phyloP scores from a whole-genome alignment of 2,329 filamentous ascomycete species.

The Dactylellina sp. region DNA sequence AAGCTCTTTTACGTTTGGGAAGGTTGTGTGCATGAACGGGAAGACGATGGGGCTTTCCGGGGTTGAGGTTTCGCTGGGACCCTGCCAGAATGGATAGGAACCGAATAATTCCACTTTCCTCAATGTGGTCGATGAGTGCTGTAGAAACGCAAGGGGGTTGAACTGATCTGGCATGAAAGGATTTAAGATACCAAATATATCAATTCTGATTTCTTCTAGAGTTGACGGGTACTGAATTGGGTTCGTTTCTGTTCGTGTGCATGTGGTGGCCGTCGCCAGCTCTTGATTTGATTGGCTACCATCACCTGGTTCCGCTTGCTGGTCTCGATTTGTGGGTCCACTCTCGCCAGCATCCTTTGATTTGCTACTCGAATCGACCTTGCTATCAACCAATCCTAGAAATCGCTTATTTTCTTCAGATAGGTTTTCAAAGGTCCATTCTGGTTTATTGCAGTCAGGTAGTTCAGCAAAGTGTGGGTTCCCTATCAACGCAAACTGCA shows the following conservation, averaged over 20 bases:
- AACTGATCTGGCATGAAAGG: conserved; percentile 2
- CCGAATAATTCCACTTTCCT: conserved; percentile 27
- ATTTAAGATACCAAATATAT: conserved; percentile 9
- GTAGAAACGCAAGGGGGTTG: conserved; percentile 19
- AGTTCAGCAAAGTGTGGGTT: not conserved
- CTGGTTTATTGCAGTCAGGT: not conserved
- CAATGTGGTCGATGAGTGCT: conserved; percentile 14
- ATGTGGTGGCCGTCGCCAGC: no score
- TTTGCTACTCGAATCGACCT: no score
- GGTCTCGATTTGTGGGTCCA: no score
- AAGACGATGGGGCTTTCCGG: conserved; percentile 14
- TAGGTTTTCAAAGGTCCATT: conserved; percentile 8
- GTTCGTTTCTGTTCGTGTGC: not conserved
- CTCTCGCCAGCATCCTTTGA: no score
- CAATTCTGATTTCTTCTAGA: conserved; percentile 8
- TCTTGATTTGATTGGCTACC: no score
- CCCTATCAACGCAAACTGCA: conserved; percentile 24
- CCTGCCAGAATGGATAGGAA: not conserved
- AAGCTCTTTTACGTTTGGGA: conserved; percentile 24
- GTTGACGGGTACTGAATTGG: conserved; percentile 1
- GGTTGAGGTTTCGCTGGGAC: not conserved
- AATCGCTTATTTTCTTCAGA: conserved; percentile 29
- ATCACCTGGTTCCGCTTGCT: no score
- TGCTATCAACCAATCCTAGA: not conserved
- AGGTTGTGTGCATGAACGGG: conserved; percentile 12